Evolutionary conservation across 176 grass and related monocot genomes (phyloP).

Genomic region (Oryza australiensis): DNA sequence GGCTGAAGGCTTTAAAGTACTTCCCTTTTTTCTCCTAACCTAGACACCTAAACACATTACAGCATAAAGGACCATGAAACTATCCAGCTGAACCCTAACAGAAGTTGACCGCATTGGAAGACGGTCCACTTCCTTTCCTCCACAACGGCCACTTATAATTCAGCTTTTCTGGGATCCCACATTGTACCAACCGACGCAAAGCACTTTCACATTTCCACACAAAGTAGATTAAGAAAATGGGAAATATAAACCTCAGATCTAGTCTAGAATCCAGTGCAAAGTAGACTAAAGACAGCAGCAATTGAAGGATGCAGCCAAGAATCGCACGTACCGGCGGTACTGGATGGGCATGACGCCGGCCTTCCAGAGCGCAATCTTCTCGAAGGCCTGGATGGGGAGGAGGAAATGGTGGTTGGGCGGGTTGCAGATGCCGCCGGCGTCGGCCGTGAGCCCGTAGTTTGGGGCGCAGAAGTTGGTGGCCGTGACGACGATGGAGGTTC

Average conservation of each 20-base stretch:
- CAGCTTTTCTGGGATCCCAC: conserved; percentile 41
- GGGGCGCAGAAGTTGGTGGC: conserved; percentile 98
- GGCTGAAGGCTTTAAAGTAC: background rate
- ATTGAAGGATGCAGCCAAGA: background rate
- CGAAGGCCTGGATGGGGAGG: conserved; percentile 94
- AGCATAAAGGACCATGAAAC: conserved; percentile 5
- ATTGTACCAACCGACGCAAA: conserved; percentile 26
- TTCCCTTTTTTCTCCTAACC: conserved; percentile 16
- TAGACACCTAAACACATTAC: background rate
- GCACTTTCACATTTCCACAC: conserved; percentile 37
- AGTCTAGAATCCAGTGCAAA: conserved; percentile 19
- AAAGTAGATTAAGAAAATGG: conserved; percentile 3
- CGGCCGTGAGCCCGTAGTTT: conserved; percentile 74
- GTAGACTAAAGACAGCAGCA: conserved; percentile 2
- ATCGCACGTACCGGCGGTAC: conserved; percentile 74
- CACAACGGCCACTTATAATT: conserved; percentile 39
- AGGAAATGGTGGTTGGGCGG: conserved; percentile 92
- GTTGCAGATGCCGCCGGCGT: conserved; percentile 93
- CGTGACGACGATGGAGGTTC: conserved; percentile 90
- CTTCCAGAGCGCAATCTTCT: conserved; percentile 99
- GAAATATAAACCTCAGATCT: conserved; percentile 41
- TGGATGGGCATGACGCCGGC: conserved; percentile 98
- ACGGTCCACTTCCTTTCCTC: conserved; percentile 22
- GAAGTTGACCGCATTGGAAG: conserved; percentile 14
- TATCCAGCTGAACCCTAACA: conserved; percentile 5